These are phyloP conservation scores for Starmerella bombicola DNA, from an alignment of 805 yeast species.

Conservation along the genomic window DNA sequence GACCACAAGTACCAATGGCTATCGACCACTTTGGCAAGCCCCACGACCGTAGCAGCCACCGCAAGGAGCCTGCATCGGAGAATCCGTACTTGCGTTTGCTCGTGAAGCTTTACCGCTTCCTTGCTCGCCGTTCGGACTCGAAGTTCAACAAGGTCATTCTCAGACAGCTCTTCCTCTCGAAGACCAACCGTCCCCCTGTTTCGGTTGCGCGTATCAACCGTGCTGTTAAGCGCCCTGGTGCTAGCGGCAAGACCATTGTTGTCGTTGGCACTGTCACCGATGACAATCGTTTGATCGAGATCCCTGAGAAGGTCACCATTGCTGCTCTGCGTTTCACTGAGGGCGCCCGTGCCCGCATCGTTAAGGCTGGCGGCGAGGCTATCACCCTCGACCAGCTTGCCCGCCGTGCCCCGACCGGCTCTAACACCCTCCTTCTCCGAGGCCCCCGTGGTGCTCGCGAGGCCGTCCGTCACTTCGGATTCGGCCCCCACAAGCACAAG, in stretches of 20 bases:
- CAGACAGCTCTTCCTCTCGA: constrained; percentile 88
- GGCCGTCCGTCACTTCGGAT: constrained; percentile 99
- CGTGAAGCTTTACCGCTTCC: constrained; percentile 96
- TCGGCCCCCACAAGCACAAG: constrained; percentile 99
- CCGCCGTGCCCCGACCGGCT: constrained; percentile 98
- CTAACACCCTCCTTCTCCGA: constrained; percentile 94
- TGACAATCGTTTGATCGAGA: constrained; percentile 82
- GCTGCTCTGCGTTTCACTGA: constrained; percentile 99
- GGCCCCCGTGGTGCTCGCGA: constrained; percentile 99
- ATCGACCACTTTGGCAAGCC: constrained; percentile 93
- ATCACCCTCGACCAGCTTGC: constrained; percentile 99
- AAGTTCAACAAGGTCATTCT: constrained; percentile 98
- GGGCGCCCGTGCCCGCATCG: constrained; percentile 94
- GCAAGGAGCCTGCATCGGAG: constrained; percentile 98
- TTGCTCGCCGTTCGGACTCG: constrained; percentile 97
- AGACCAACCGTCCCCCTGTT: constrained; percentile 99
- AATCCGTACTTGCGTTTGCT: constrained; percentile 96
- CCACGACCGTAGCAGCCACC: constrained; percentile 91
- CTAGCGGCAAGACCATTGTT: constrained; percentile 84
- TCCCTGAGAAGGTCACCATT: constrained; percentile 86
- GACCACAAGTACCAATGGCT: constrained; percentile 52
- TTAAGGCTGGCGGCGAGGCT: constrained; percentile 99
- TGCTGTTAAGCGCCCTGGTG: constrained; percentile 71
- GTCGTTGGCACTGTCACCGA: constrained; percentile 99
- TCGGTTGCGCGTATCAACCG: constrained; percentile 83